Conservation (phyloP, 1,139 yeast genomes). For the Pichia sp. region DNA sequence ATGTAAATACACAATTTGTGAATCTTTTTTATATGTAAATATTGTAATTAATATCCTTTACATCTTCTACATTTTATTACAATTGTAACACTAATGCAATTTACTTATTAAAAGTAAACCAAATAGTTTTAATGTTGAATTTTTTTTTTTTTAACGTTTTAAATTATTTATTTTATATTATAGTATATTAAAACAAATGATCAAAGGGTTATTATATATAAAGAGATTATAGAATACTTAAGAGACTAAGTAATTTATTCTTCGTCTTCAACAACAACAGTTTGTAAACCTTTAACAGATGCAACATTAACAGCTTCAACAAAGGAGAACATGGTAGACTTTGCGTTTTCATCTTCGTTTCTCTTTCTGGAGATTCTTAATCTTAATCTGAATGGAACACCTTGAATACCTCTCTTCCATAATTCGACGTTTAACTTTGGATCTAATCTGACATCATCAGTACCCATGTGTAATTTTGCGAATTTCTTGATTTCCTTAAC, state of each 20-base stretch:
- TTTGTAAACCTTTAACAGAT: constrained; percentile 94
- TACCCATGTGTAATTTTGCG: constrained; percentile 98
- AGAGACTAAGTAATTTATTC: constrained; percentile 41
- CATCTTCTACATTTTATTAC: too few species aligned
- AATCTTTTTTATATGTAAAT: too few species aligned
- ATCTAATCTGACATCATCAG: constrained; percentile 98
- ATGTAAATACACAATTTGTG: too few species aligned
- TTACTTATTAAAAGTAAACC: too few species aligned
- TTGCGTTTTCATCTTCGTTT: constrained; percentile 99
- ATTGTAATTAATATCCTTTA: too few species aligned
- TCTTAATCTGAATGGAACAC: constrained; percentile 97
- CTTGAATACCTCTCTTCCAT: constrained; percentile 99
- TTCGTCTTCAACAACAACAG: constrained; percentile 92
- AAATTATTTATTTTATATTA: too few species aligned
- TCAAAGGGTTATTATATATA: too few species aligned
- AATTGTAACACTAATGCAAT: too few species aligned
- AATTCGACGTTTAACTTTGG: constrained; percentile 97
- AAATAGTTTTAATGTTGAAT: too few species aligned
- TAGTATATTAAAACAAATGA: too few species aligned
- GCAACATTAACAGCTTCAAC: constrained; percentile 97
- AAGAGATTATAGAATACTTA: too few species aligned
- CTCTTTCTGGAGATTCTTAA: constrained; percentile 99
- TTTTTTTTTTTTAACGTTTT: too few species aligned
- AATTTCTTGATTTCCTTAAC: constrained; percentile 99
- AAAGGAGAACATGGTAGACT: constrained; percentile 95